phyloP scores from a whole-genome alignment of 495 filamentous ascomycete species.

The Ascobolus immersus region DNA sequence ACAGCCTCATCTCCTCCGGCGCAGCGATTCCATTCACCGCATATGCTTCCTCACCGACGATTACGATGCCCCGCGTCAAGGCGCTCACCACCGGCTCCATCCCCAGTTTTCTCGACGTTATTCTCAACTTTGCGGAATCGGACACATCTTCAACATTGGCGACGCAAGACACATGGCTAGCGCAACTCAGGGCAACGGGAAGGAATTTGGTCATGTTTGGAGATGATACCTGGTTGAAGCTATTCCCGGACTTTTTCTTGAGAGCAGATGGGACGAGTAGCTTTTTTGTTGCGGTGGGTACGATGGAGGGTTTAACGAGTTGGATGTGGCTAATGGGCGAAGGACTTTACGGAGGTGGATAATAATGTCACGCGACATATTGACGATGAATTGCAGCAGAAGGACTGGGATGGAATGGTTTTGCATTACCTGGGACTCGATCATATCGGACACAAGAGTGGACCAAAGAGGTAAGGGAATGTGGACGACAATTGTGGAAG shows the following conservation, averaged over 20 bases:
- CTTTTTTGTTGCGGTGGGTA: slow-evolving; percentile 88
- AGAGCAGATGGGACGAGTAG: slow-evolving; percentile 79
- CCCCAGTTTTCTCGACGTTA: slow-evolving; percentile 87
- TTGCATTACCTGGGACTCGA: slow-evolving; percentile 91
- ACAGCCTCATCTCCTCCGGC: slow-evolving; percentile 59
- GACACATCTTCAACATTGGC: slow-evolving; percentile 70
- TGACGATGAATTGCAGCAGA: slow-evolving; percentile 38
- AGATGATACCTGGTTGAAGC: slow-evolving; percentile 93
- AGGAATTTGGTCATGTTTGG: slow-evolving; percentile 82
- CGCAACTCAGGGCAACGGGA: slow-evolving; percentile 53
- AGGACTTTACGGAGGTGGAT: slow-evolving; percentile 97
- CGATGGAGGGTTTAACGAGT: neutral
- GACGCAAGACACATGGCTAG: slow-evolving; percentile 80
- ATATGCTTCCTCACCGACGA: slow-evolving; percentile 84
- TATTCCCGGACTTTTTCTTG: slow-evolving; percentile 72
- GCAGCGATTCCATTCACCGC: slow-evolving; percentile 79
- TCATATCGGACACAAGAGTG: slow-evolving; percentile 91
- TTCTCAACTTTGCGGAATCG: slow-evolving; percentile 85
- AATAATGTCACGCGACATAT: slow-evolving; percentile 90
- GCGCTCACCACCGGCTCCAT: slow-evolving; percentile 92
- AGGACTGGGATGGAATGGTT: slow-evolving; percentile 83
- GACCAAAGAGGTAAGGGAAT: slow-evolving; percentile 43
- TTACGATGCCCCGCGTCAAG: slow-evolving; percentile 95
- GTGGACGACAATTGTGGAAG: neutral
- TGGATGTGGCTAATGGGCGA: neutral